A percentile compares a stretch with the other conserved stretches of the same genome.
These are phyloP conservation scores for Populus hybrid DNA, from an alignment of 441 rosid genomes.

Conservation along the genomic window DNA sequence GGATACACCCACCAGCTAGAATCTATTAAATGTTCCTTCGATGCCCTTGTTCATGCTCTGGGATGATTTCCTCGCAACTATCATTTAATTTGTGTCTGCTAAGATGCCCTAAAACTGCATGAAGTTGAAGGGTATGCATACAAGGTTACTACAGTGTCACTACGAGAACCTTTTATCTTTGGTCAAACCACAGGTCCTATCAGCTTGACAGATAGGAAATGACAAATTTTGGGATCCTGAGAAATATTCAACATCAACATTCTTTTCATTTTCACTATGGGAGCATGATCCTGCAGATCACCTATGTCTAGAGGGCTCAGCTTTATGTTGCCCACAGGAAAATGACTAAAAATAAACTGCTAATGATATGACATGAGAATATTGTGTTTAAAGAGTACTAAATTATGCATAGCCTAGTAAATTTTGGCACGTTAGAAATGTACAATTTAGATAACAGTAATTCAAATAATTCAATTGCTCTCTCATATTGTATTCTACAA, in stretches of 20 bases:
- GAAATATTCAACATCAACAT: background rate
- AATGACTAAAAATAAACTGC: background rate
- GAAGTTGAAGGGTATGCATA: background rate
- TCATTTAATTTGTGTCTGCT: background rate
- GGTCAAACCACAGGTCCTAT: background rate
- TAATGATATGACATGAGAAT: background rate
- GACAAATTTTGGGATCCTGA: background rate
- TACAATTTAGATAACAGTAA: background rate
- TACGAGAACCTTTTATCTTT: background rate
- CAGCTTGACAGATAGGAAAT: background rate
- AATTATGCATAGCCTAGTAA: background rate
- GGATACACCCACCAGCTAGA: background rate
- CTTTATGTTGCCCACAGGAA: background rate
- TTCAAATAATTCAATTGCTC: background rate
- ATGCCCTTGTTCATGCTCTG: background rate
- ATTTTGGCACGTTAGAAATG: background rate
- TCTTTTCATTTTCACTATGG: background rate
- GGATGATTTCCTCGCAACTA: background rate
- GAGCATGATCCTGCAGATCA: background rate
- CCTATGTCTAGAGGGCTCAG: background rate
- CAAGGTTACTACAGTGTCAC: background rate
- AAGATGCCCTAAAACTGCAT: background rate
- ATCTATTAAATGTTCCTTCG: too few relatives aligned
- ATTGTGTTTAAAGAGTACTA: background rate
- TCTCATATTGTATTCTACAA: background rate